phyloP scores from a whole-genome alignment of 495 filamentous ascomycete species.

The Neurospora sp. region DNA sequence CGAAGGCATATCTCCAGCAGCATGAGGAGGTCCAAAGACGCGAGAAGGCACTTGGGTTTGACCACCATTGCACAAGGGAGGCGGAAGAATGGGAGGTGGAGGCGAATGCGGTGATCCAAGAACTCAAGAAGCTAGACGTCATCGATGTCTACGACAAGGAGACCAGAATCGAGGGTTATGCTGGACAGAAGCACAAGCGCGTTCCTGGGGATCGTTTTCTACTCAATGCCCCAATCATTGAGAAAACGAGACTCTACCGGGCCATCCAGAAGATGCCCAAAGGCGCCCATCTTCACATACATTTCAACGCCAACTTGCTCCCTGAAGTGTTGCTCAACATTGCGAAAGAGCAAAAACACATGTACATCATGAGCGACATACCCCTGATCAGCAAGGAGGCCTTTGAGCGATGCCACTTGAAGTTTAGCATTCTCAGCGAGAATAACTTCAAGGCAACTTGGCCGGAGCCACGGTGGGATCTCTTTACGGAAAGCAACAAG shows the following conservation, averaged over 20 bases:
- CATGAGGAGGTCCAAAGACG: neutral
- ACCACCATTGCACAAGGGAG: slow-evolving; percentile 7
- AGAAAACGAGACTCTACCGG: slow-evolving; percentile 32
- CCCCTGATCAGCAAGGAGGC: slow-evolving; percentile 12
- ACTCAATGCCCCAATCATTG: slow-evolving; percentile 35
- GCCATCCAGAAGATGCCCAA: slow-evolving; percentile 39
- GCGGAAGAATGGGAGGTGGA: slow-evolving; percentile 9
- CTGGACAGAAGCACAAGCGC: slow-evolving; percentile 21
- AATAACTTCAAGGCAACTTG: slow-evolving; percentile 6
- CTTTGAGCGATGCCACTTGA: slow-evolving; percentile 35
- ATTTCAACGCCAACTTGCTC: slow-evolving; percentile 46
- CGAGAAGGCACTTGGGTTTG: slow-evolving; percentile 16
- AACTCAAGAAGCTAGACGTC: slow-evolving; percentile 22
- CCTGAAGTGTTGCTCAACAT: slow-evolving; percentile 38
- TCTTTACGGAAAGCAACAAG: slow-evolving; percentile 6
- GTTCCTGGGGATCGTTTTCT: slow-evolving; percentile 38
- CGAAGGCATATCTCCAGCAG: neutral
- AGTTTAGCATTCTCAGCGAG: slow-evolving; percentile 36
- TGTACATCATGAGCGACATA: slow-evolving; percentile 43
- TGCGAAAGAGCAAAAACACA: slow-evolving; percentile 37
- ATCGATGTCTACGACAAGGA: slow-evolving; percentile 12
- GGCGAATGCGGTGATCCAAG: slow-evolving; percentile 26
- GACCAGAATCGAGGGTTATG: slow-evolving; percentile 11
- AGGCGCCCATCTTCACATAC: slow-evolving; percentile 45
- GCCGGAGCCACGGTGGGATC: slow-evolving; percentile 1